phyloP scores from a whole-genome alignment of 1,139 yeast species.

The Scheffersomyces parashehatae region DNA sequence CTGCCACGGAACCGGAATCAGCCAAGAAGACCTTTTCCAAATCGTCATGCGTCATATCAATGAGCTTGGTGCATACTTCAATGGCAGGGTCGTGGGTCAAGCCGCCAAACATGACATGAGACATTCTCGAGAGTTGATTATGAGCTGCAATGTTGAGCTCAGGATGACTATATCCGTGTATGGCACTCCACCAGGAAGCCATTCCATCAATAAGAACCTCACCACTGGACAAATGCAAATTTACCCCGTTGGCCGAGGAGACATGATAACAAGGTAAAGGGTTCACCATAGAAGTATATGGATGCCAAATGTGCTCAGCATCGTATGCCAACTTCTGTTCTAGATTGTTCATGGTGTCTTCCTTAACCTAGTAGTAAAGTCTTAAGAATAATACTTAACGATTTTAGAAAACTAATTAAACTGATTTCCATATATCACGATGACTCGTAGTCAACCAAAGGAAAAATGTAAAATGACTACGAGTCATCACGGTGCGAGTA shows the following conservation, averaged over 20 bases:
- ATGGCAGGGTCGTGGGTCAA: slow-evolving; percentile 30
- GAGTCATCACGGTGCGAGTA: no score
- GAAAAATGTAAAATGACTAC: no score
- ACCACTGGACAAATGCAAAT: slow-evolving; percentile 16
- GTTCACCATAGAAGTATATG: slow-evolving; percentile 25
- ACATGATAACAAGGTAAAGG: slow-evolving; percentile 27
- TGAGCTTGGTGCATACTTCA: slow-evolving; percentile 15
- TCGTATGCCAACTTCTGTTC: not conserved
- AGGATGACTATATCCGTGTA: slow-evolving; percentile 29
- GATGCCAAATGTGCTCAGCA: slow-evolving; percentile 28
- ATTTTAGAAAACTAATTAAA: no score
- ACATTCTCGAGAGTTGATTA: slow-evolving; percentile 19
- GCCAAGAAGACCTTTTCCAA: slow-evolving; percentile 26
- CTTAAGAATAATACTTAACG: no score
- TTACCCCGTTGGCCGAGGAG: slow-evolving; percentile 21
- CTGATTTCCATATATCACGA: no score
- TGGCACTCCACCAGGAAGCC: slow-evolving; percentile 36
- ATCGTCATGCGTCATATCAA: slow-evolving; percentile 18
- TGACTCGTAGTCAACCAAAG: no score
- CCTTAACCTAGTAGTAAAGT: no score
- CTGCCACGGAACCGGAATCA: slow-evolving; percentile 14
- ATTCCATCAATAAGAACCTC: slow-evolving; percentile 24
- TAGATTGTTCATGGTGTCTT: not conserved
- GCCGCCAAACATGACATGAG: slow-evolving; percentile 35
- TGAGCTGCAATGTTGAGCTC: slow-evolving; percentile 23